Base-by-base conservation (phyloP, 2,329 filamentous ascomycete species). In the Phaeosphaeria sp. region DNA sequence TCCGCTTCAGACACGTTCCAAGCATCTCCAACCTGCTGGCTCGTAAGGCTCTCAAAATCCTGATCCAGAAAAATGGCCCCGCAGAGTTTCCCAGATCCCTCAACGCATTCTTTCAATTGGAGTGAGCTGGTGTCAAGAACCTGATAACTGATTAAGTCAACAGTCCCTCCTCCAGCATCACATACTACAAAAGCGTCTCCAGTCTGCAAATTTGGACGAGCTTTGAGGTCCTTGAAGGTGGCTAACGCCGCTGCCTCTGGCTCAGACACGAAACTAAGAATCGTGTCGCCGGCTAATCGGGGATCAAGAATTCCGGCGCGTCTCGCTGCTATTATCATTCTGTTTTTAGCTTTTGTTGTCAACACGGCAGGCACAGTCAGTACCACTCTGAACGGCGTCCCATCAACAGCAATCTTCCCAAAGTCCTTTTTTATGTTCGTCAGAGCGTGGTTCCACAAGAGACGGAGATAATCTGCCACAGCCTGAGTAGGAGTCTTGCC, bases 161-260 rank as follows among this genome's bases (percentile, higher is more conserved):
- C 66, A 1, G 65, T 68, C 1, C 65, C 66, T 10, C 67, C 65
- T 21, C 65, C 63, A n/a, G 62, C 60, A 48, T 70, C 67, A 23
- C 65, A 68, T 0, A 70, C 58, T 4, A 70, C 56, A 44, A 70
- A 67, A 11, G 20, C 59, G 23, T 60, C 58, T 21, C 56, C 55
- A 7, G 46, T 39, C 39, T 54, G 56, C 1, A 68, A 50, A n/a
- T 63, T 62, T 11, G 60, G 53, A 3, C 25, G n/a, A 6, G 46
- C 55, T 7, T 63, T 21, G 20, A 39, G 61, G 21, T 71, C 56
- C 21, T 63, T 63, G 46, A 64, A 62, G 27, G 64, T 48, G 6
- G 69, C 71, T 0, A 72, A 46, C 6, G 73, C 70, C 21, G 73
- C 72, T 23, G 72, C 72, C 53, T 74, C 71, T 7, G 72, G 68